Evolutionary conservation across 441 rosid species (phyloP).

Genomic region (Pelargonium citronellum): DNA sequence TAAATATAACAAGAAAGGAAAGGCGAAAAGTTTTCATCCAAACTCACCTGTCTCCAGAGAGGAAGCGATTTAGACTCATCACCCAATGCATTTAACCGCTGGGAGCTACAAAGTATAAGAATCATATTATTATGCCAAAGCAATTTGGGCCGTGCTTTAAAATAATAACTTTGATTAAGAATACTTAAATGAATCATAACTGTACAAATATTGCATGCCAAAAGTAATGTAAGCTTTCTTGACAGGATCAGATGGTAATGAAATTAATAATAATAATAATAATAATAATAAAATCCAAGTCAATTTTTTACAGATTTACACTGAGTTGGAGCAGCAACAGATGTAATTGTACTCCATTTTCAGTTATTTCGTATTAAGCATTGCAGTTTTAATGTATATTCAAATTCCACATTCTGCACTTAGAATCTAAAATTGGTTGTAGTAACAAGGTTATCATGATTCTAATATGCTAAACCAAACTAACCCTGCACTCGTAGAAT

Average conservation of each 20-base stretch:
- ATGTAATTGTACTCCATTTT: neutral
- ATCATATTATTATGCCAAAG: neutral
- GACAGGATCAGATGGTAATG: neutral
- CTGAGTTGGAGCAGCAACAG: neutral
- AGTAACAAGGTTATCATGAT: neutral
- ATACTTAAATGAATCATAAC: neutral
- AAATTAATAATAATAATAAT: neutral
- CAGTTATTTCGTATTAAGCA: neutral
- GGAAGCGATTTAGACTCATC: slow-evolving; percentile 92
- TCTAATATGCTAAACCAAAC: slow-evolving; percentile 1
- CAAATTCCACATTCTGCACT: neutral
- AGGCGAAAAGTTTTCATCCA: slow-evolving; percentile 6
- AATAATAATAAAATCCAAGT: neutral
- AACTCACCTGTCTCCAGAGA: slow-evolving; percentile 94
- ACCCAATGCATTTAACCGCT: slow-evolving; percentile 78
- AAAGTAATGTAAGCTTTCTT: neutral
- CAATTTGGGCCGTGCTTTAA: neutral
- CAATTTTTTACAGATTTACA: neutral
- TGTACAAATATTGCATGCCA: neutral
- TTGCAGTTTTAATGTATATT: neutral
- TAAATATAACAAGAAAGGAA: slow-evolving; percentile 7
- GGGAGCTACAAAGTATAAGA: slow-evolving; percentile 53
- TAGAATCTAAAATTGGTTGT: neutral
- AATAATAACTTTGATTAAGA: neutral
- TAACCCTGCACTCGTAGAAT: neutral